Conservation (phyloP, 768 basidiomycete genomes). For the Solioccasus polychromus region DNA sequence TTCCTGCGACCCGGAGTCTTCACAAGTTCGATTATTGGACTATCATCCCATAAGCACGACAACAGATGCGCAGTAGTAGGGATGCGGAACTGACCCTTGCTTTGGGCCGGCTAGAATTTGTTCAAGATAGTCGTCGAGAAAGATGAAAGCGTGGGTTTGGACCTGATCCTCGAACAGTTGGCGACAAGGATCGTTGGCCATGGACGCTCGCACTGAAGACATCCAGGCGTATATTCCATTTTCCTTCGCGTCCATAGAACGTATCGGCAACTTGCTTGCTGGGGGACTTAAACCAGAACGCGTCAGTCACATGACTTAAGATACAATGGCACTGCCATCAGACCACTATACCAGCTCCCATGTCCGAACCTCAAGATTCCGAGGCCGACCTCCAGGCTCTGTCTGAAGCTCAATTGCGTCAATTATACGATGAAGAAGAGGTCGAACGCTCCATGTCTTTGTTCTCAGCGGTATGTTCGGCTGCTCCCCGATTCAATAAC, state of each 20-base stretch:
- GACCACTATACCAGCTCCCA: neutral
- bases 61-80: neutral
- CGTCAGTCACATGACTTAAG: slow-evolving; percentile 28
- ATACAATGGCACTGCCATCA: slow-evolving; percentile 3
- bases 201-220: slow-evolving; percentile 59
- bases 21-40: slow-evolving; percentile 73
- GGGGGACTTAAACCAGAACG: slow-evolving; percentile 20
- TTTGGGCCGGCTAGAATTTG: slow-evolving; percentile 63
- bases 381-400: slow-evolving; percentile 28
- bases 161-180: slow-evolving; percentile 71
- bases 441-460: slow-evolving; percentile 55
- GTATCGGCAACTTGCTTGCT: neutral
- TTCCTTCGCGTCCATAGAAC: slow-evolving; percentile 7
- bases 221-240: slow-evolving; percentile 68
- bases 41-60: slow-evolving; percentile 25
- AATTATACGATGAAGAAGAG: slow-evolving; percentile 62
- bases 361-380: slow-evolving; percentile 11
- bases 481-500: neutral
- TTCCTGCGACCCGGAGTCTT: slow-evolving; percentile 82
- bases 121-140: slow-evolving; percentile 76
- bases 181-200: slow-evolving; percentile 71
- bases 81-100: slow-evolving; percentile 50
- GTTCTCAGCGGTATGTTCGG: slow-evolving; percentile 55
- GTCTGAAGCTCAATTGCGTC: slow-evolving; percentile 52
- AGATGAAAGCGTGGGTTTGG: slow-evolving; percentile 72